Evolutionary conservation across 2,329 filamentous ascomycete species (phyloP).

Genomic region (Celoporthe dispersa): DNA sequence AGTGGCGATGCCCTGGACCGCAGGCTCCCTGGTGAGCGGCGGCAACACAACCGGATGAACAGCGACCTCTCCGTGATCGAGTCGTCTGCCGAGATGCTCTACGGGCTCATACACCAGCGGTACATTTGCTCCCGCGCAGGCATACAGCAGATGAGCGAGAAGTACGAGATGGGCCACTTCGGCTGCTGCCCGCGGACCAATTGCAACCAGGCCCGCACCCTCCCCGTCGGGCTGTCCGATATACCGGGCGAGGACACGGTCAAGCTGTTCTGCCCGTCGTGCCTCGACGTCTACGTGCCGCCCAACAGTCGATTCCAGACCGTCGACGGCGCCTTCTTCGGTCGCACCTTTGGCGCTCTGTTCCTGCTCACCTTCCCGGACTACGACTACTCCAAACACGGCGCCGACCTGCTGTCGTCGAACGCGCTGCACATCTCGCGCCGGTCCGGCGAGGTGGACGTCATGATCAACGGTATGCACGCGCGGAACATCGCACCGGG

Average conservation of each 20-base stretch:
- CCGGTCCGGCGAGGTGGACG: constrained; percentile 48
- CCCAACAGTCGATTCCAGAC: constrained; percentile 97
- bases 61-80: constrained; percentile 96
- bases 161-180: constrained; percentile 97
- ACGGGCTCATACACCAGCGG: constrained; percentile 96
- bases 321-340: constrained; percentile 97
- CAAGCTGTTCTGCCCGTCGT: constrained; percentile 96
- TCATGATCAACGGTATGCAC: constrained; percentile 81
- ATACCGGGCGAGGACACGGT: constrained; percentile 96
- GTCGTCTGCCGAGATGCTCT: constrained; percentile 96
- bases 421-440: constrained; percentile 36
- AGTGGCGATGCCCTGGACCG: constrained; percentile 66
- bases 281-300: constrained; percentile 94
- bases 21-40: constrained; percentile 63
- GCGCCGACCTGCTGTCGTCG: constrained; percentile 59
- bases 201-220: constrained; percentile 86
- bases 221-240: constrained; percentile 92
- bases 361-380: constrained; percentile 99
- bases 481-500: constrained; percentile 87
- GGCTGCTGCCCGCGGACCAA: constrained; percentile 93
- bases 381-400: constrained; percentile 80
- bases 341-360: constrained; percentile 92
- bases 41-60: constrained; percentile 82
- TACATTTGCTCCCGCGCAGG: constrained; percentile 96
- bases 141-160: constrained; percentile 99